Conservation (phyloP, 805 yeast genomes). For the Spathaspora arborariae region DNA sequence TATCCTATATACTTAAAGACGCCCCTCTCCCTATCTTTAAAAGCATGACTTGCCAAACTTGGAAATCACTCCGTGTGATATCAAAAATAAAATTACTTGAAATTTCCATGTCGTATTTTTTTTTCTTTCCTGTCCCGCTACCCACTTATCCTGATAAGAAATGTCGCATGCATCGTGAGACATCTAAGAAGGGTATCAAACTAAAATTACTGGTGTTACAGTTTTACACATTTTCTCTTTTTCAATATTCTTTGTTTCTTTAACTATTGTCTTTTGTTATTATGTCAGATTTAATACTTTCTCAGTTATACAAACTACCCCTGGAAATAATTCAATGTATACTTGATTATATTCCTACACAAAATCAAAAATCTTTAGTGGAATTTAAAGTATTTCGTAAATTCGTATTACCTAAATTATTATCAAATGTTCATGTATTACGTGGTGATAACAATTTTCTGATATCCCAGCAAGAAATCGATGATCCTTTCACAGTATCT, state of each 20-base stretch:
- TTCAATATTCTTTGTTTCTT: not conserved
- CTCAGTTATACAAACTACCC: conserved; percentile 2
- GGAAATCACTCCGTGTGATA: not conserved
- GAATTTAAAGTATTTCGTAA: not conserved
- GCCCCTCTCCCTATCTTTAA: too few species aligned
- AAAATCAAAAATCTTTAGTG: not conserved
- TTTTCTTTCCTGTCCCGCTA: too few species aligned
- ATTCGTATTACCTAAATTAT: not conserved
- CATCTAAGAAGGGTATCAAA: not conserved
- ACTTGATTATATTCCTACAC: not conserved
- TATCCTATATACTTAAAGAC: too few species aligned
- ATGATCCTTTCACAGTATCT: conserved; percentile 3
- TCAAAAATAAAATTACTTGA: not conserved
- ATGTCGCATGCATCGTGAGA: not conserved
- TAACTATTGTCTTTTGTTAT: not conserved
- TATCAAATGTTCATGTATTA: not conserved
- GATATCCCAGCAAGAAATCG: too few species aligned
- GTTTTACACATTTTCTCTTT: too few species aligned
- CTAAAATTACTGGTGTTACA: not conserved
- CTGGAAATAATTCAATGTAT: conserved; percentile 2
- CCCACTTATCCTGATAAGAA: not conserved
- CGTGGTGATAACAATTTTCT: not conserved
- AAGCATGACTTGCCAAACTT: too few species aligned
- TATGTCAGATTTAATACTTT: not conserved
- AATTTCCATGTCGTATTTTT: too few species aligned